Conservation (phyloP, 2,329 filamentous ascomycete species). For the Xylariaceae sp. region DNA sequence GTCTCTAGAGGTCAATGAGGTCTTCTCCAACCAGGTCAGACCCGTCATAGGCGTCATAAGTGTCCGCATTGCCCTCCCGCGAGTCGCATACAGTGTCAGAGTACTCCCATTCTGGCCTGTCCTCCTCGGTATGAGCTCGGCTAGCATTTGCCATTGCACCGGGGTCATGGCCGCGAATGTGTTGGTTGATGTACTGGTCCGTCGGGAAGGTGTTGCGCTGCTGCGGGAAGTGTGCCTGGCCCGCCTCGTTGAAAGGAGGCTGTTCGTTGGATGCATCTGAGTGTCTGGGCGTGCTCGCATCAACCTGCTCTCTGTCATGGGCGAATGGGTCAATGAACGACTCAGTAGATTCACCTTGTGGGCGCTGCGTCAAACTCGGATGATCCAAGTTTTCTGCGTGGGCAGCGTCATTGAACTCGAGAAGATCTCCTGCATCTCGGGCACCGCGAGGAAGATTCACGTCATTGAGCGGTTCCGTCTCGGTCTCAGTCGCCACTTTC, state of each 20-base stretch:
- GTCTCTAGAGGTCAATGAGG: slow-evolving; percentile 25
- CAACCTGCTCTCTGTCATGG: background rate
- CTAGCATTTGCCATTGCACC: background rate
- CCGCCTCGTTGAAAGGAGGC: background rate
- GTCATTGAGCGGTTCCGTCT: background rate
- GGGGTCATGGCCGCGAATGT: background rate
- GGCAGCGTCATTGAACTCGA: background rate
- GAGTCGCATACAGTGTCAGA: slow-evolving; percentile 7
- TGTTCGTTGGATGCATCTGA: background rate
- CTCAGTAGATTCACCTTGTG: background rate
- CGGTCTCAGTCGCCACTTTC: background rate
- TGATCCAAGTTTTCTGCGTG: background rate
- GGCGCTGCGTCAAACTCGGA: background rate
- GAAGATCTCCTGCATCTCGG: background rate
- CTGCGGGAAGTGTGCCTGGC: background rate
- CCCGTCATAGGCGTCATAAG: slow-evolving; percentile 4
- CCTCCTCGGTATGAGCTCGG: background rate
- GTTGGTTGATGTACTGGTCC: background rate
- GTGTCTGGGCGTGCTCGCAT: background rate
- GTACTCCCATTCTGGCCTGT: slow-evolving; percentile 34
- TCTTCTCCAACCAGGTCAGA: slow-evolving; percentile 11
- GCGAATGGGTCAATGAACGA: background rate
- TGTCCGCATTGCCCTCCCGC: background rate
- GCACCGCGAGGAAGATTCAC: background rate
- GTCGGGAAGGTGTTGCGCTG: background rate